Evolutionary conservation across 257 asterid genomes (phyloP).

Genomic region (Datura wrightii): DNA sequence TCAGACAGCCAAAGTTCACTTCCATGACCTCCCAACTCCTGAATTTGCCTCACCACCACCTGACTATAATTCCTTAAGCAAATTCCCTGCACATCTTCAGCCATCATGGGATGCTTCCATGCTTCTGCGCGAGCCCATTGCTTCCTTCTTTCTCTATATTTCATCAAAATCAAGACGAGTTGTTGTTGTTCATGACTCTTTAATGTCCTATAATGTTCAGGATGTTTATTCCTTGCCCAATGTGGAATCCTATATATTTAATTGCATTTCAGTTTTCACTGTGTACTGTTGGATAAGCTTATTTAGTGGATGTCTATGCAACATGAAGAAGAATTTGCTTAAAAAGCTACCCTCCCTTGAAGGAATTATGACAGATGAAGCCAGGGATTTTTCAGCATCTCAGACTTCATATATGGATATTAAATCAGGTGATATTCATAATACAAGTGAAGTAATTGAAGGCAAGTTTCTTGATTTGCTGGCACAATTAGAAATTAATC

Average conservation of each 20-base stretch:
- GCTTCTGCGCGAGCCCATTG: not conserved
- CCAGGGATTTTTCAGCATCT: not conserved
- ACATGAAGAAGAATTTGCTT: not conserved
- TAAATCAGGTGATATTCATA: not conserved
- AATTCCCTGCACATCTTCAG: not conserved
- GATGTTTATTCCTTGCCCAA: too few species aligned
- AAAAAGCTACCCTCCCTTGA: not conserved
- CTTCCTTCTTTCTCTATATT: not conserved
- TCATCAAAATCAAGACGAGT: not conserved
- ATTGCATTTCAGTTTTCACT: not conserved
- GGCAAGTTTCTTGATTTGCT: not conserved
- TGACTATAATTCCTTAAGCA: not conserved
- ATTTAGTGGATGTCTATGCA: not conserved
- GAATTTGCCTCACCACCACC: not conserved
- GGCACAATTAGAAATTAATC: not conserved
- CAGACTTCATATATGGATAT: not conserved
- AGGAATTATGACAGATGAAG: not conserved
- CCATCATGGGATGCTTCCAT: not conserved
- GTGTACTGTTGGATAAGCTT: not conserved
- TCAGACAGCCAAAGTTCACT: not conserved
- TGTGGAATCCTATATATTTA: too few species aligned
- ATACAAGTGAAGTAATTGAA: not conserved
- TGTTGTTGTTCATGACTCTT: not conserved
- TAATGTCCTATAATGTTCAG: not conserved
- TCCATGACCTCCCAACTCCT: conserved; percentile 16